Percentiles rank a stretch among this genome's conserved stretches.
phyloP scores from a whole-genome alignment of 345 rosid species.

The Citrus mangshanensis region DNA sequence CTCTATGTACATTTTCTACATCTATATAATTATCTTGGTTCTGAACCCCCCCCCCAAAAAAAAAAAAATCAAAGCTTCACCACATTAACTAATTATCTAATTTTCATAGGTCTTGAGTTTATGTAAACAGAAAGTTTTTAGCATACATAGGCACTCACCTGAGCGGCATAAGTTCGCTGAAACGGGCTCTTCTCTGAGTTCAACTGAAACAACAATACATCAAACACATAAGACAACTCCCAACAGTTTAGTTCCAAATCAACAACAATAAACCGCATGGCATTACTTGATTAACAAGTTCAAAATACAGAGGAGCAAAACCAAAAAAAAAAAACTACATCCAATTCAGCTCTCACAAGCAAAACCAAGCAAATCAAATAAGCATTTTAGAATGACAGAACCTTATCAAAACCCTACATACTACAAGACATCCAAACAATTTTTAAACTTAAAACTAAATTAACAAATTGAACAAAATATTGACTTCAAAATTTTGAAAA shows the following conservation, averaged over 20 bases:
- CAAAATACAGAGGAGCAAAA: not conserved
- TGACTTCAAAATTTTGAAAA: not conserved
- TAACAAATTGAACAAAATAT: not conserved
- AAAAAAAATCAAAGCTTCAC: not conserved
- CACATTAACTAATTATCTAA: not conserved
- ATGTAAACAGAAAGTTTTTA: not conserved
- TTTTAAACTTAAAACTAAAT: not conserved
- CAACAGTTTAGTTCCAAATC: slow-evolving; percentile 9
- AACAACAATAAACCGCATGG: slow-evolving; percentile 2
- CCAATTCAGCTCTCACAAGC: not conserved
- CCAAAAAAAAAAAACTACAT: not conserved
- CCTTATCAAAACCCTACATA: slow-evolving; percentile 10
- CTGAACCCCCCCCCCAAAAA: too few relatives aligned
- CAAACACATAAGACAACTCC: not conserved
- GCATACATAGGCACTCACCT: slow-evolving; percentile 38
- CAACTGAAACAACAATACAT: slow-evolving; percentile 53
- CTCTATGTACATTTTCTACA: too few relatives aligned
- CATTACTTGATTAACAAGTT: not conserved
- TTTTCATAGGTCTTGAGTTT: not conserved
- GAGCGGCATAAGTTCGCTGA: slow-evolving; percentile 93
- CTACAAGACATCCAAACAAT: not conserved
- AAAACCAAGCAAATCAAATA: not conserved
- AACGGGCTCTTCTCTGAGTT: slow-evolving; percentile 91
- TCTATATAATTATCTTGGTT: too few relatives aligned
- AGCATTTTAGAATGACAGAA: not conserved